phyloP scores from a whole-genome alignment of 2,329 filamentous ascomycete species.

The Xenoacremonium recifei region DNA sequence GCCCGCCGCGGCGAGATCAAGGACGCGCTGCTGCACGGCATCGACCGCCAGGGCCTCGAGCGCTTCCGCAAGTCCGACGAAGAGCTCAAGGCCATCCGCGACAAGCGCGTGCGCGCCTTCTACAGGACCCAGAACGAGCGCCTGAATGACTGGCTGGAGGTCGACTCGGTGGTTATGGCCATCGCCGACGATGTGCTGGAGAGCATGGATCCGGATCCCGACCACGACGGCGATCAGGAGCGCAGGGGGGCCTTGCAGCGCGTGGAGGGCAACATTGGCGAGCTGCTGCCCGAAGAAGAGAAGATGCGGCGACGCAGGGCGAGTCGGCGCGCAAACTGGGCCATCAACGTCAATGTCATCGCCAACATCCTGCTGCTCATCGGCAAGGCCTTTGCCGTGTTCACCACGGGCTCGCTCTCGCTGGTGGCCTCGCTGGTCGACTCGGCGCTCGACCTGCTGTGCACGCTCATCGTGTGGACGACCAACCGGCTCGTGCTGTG shows the following conservation, averaged over 20 bases:
- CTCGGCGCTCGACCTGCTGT: constrained; percentile 73
- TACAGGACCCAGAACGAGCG: constrained; percentile 30
- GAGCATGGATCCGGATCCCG: constrained; percentile 33
- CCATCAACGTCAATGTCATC: constrained; percentile 78
- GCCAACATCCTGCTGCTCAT: constrained; percentile 73
- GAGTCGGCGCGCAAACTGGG: constrained; percentile 41
- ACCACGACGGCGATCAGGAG: constrained; percentile 32
- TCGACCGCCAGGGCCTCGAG: constrained; percentile 27
- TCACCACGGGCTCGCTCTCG: constrained; percentile 76
- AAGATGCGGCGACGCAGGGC: constrained; percentile 24
- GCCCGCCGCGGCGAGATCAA: constrained; percentile 30
- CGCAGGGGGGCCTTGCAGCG: constrained; percentile 28
- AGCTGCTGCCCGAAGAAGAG: constrained; percentile 32
- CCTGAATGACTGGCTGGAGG: constrained; percentile 34
- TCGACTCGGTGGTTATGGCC: constrained; percentile 32
- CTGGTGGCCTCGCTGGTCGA: constrained; percentile 76
- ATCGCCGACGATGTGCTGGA: constrained; percentile 33
- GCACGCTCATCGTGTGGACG: constrained; percentile 76
- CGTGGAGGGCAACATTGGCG: constrained; percentile 28
- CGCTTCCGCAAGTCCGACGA: constrained; percentile 28
- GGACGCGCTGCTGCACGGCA: constrained; percentile 26
- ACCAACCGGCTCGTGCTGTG: constrained; percentile 69
- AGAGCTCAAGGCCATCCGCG: constrained; percentile 26
- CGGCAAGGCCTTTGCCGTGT: constrained; percentile 72
- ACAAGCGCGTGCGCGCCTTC: constrained; percentile 27